Conservation (phyloP, 768 basidiomycete species). For the Tricholoma flavovirens region DNA sequence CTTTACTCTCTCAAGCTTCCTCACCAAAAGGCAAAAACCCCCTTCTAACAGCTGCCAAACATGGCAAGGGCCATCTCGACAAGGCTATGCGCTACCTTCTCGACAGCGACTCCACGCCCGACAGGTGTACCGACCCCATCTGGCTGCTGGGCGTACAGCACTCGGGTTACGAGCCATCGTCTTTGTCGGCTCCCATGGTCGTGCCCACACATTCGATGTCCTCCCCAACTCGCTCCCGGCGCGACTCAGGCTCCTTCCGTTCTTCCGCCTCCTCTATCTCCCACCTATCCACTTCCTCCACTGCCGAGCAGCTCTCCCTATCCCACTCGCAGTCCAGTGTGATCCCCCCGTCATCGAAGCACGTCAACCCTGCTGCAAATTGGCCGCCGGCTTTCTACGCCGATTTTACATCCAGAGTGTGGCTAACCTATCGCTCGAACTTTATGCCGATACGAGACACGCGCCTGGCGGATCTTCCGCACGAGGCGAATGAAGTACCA, state of each 20-base stretch:
- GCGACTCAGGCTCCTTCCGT: slow-evolving; percentile 34
- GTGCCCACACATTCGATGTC: slow-evolving; percentile 4
- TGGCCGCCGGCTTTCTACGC: slow-evolving; percentile 84
- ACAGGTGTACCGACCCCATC: slow-evolving; percentile 76
- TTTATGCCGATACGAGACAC: slow-evolving; percentile 77
- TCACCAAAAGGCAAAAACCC: slow-evolving; percentile 26
- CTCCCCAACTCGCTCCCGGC: slow-evolving; percentile 12
- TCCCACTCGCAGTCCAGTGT: slow-evolving; percentile 19
- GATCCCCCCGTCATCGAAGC: slow-evolving; percentile 9
- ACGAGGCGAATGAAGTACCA: slow-evolving; percentile 13
- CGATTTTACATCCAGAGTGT: slow-evolving; percentile 85
- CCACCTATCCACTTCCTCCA: slow-evolving; percentile 24
- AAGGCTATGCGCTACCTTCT: slow-evolving; percentile 87
- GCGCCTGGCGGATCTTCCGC: slow-evolving; percentile 29
- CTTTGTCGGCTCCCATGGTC: slow-evolving; percentile 5
- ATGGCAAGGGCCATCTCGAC: slow-evolving; percentile 72
- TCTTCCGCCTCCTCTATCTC: slow-evolving; percentile 30
- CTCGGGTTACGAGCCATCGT: slow-evolving; percentile 57
- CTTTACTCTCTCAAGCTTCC: slow-evolving; percentile 37
- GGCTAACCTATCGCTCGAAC: slow-evolving; percentile 89
- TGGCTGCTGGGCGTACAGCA: slow-evolving; percentile 88
- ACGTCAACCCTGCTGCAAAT: slow-evolving; percentile 36
- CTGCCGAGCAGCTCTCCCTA: slow-evolving; percentile 15
- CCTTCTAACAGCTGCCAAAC: slow-evolving; percentile 63
- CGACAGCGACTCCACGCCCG: slow-evolving; percentile 83